Percentiles rank a stretch among this genome's conserved stretches.
These are phyloP conservation scores for Globisporangium irregulare DNA, from an alignment of 352 stramenopile species.

Conservation along the genomic window DNA sequence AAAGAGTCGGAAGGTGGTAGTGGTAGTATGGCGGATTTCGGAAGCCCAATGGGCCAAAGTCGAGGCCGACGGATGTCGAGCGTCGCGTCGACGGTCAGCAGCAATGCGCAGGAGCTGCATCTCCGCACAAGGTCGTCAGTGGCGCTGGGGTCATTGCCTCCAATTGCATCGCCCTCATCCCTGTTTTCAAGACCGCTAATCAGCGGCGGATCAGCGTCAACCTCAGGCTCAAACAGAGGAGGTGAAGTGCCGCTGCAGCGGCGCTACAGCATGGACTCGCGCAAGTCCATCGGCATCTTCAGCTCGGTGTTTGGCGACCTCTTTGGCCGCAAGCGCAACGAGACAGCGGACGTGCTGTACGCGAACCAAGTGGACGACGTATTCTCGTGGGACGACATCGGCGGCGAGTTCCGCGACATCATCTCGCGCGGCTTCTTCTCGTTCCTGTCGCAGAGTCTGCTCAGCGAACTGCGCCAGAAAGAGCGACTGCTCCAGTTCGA, in stretches of 20 bases:
- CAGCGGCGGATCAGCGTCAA: constrained; percentile 4
- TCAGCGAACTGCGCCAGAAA: constrained; percentile 37
- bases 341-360: constrained; percentile 44
- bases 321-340: constrained; percentile 56
- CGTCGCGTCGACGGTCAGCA: constrained; percentile 1
- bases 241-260: constrained; percentile 18
- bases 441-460: constrained; percentile 40
- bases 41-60: constrained; percentile 11
- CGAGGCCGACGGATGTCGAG: constrained; percentile 11
- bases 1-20: constrained; percentile 17
- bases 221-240: constrained; percentile 6
- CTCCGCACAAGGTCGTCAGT: constrained; percentile 11
- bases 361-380: constrained; percentile 44
- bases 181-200: background rate
- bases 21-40: constrained; percentile 12
- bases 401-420: constrained; percentile 52
- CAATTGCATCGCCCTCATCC: background rate
- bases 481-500: constrained; percentile 17
- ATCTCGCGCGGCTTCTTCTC: constrained; percentile 69
- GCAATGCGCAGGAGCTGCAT: background rate
- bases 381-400: constrained; percentile 72
- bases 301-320: constrained; percentile 65
- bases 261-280: constrained; percentile 58
- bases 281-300: constrained; percentile 48
- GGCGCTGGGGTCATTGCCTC: background rate